Base-by-base conservation (phyloP, 371 early-diverging fungal species). In the Rhizopus delemar region DNA sequence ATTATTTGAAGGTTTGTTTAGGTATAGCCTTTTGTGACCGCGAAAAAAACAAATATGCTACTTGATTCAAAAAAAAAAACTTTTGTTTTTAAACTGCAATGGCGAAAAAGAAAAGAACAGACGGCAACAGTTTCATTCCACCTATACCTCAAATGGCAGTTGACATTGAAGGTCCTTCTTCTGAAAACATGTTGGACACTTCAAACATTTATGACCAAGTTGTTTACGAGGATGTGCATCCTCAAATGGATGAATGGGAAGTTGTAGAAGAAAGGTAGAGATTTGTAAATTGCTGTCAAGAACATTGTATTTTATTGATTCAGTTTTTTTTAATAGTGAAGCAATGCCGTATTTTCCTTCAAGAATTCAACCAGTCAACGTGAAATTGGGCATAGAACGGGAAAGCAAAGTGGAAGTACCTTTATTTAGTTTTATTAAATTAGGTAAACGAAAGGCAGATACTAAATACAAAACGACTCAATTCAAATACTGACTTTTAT, bases 341-440 rank as follows among this genome's bases (percentile, higher is more conserved):
- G 60, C 64, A 4, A n/a, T 22, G 0, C 41, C 57, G 29, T 68
- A 68, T 60, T 51, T 68, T 31, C 64, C 68, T 5, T 41, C 13
- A 32, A 36, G 46, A 50, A 29, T 15, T 29, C 46, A 49, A 3
- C 29, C 56, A 3, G 11, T 63, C 5, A 50, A 43, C 16, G 55
- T 68, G 1, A 64, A 50, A 5, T 12, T 68, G 4, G 69, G 69
- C 3, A 38, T 63, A 11, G 48, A 59, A 8, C 51, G 56, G 16
- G 49, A 59, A 16, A 31, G 22, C 12, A 54, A 16, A 5, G 29
- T 22, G 1, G 36, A 43, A 6, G 5, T 64, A 13, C 31, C 49
- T n/a, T 36, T 32, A 0, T 57, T 57, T 54, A 61, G 54, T 8
- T 50, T 48, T 5, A 11, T 64, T 11, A 29, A 43, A 34, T 31